phyloP scores from a whole-genome alignment of 768 basidiomycete species.

The Trametes sanguinea region DNA sequence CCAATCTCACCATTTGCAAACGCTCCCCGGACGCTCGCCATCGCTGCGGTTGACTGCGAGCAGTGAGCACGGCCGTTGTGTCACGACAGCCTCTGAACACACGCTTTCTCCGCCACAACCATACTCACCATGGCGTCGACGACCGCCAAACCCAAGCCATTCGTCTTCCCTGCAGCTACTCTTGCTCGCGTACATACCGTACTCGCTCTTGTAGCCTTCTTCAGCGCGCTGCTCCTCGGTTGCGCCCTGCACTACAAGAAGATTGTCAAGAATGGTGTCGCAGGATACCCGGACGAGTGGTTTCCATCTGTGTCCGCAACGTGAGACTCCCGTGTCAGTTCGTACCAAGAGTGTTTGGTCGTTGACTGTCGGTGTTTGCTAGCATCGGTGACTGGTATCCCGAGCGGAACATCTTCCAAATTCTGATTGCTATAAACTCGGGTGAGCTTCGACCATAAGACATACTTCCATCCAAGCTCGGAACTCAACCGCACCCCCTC shows the following conservation, averaged over 20 bases:
- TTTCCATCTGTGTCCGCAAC: conserved; percentile 89
- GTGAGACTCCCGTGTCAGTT: conserved; percentile 34
- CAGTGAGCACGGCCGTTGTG: too few relatives aligned
- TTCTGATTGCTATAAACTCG: conserved; percentile 83
- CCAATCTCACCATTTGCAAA: too few relatives aligned
- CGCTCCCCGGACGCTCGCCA: too few relatives aligned
- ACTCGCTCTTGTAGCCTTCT: conserved; percentile 67
- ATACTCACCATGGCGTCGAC: not conserved
- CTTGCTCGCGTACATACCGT: conserved; percentile 66
- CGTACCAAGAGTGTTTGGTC: too few relatives aligned
- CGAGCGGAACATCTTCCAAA: conserved; percentile 81
- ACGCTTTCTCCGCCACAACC: too few relatives aligned
- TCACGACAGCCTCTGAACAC: too few relatives aligned
- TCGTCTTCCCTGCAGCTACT: conserved; percentile 25
- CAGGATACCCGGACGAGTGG: conserved; percentile 86
- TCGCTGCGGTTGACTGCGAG: too few relatives aligned
- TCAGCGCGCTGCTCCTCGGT: conserved; percentile 61
- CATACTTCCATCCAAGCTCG: not conserved
- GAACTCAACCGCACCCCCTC: not conserved
- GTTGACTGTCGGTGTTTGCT: not conserved
- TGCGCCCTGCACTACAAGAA: conserved; percentile 75
- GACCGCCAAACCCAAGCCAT: not conserved
- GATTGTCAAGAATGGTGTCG: conserved; percentile 83
- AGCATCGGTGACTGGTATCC: conserved; percentile 93
- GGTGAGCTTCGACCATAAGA: conserved; percentile 40